Conservation (phyloP, 2,329 filamentous ascomycete species). For the Conoideocrella luteorostrata region DNA sequence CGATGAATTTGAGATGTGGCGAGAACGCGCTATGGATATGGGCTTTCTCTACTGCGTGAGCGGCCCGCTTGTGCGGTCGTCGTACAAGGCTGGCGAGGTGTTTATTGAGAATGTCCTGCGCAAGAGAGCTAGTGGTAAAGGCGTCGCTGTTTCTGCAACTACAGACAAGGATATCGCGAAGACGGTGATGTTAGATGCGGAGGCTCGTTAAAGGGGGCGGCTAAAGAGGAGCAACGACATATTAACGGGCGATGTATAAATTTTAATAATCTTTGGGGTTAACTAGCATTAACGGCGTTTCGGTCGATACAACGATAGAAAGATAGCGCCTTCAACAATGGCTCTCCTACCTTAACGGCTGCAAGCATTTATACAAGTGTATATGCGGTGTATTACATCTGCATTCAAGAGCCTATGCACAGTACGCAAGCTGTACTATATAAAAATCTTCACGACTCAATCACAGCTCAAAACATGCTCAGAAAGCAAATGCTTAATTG, state of each 20-base stretch:
- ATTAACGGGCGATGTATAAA: slow-evolving; percentile 2
- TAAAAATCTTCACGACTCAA: too few species aligned
- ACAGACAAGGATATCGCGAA: slow-evolving; percentile 26
- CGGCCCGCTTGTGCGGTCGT: slow-evolving; percentile 85
- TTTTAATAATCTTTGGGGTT: slow-evolving; percentile 8
- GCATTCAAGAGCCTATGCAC: too few species aligned
- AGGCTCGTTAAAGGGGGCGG: too few species aligned
- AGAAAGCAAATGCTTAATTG: too few species aligned
- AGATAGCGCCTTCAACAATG: slow-evolving; percentile 23
- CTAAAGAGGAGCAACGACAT: slow-evolving; percentile 1
- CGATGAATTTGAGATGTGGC: slow-evolving; percentile 86
- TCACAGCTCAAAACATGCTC: too few species aligned
- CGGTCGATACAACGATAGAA: slow-evolving; percentile 21
- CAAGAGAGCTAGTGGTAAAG: slow-evolving; percentile 57
- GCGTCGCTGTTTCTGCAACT: slow-evolving; percentile 20
- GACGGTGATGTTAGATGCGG: slow-evolving; percentile 32
- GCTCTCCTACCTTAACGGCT: too few species aligned
- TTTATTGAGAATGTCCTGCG: slow-evolving; percentile 98
- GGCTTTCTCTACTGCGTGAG: slow-evolving; percentile 96
- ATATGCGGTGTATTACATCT: not conserved
- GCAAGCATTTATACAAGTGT: not conserved
- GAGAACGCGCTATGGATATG: slow-evolving; percentile 82
- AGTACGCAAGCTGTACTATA: too few species aligned
- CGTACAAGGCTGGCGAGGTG: slow-evolving; percentile 95
- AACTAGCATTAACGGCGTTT: slow-evolving; percentile 9